These are phyloP conservation scores for Sporothrix curviconia DNA, from an alignment of 2,329 filamentous ascomycete genomes.

Conservation along the genomic window DNA sequence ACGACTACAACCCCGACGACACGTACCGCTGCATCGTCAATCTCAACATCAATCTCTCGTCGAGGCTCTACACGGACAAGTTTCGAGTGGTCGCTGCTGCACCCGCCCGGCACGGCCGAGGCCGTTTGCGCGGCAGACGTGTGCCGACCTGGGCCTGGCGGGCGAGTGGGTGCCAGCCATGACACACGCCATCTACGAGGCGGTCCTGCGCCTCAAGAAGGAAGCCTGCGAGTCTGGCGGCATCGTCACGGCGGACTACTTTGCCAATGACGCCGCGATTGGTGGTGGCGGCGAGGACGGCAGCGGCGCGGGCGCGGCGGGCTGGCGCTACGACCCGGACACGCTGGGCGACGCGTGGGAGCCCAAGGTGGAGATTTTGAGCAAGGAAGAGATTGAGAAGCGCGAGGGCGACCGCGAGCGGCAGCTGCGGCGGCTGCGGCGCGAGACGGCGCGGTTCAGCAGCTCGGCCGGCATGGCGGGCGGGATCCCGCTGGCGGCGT, in stretches of 20 bases:
- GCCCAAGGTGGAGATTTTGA: slow-evolving; percentile 71
- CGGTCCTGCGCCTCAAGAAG: slow-evolving; percentile 86
- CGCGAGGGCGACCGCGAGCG: slow-evolving; percentile 89
- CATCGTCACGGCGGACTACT: slow-evolving; percentile 61
- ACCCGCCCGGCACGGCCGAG: slow-evolving; percentile 86
- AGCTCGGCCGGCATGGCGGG: slow-evolving; percentile 76
- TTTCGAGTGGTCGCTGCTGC: slow-evolving; percentile 95
- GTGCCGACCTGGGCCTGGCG: slow-evolving; percentile 79
- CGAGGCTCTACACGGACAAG: slow-evolving; percentile 89
- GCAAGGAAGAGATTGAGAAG: slow-evolving; percentile 96
- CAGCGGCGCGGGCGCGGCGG: slow-evolving; percentile 45
- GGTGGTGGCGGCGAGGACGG: slow-evolving; percentile 21
- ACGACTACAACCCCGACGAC: slow-evolving; percentile 82
- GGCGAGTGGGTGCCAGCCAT: slow-evolving; percentile 94
- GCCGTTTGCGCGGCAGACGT: slow-evolving; percentile 87
- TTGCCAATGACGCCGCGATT: slow-evolving; percentile 79
- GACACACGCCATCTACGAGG: slow-evolving; percentile 95
- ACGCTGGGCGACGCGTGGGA: slow-evolving; percentile 80
- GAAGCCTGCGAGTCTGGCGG: slow-evolving; percentile 91
- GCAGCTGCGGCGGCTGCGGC: slow-evolving; percentile 75
- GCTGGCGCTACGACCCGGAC: slow-evolving; percentile 94
- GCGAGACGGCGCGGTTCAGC: slow-evolving; percentile 89
- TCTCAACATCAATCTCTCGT: slow-evolving; percentile 84
- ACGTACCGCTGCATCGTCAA: slow-evolving; percentile 90
- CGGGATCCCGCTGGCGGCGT: slow-evolving; percentile 49